Evolutionary conservation across 2,329 filamentous ascomycete genomes (phyloP).

Genomic region (Fusarium sp.): DNA sequence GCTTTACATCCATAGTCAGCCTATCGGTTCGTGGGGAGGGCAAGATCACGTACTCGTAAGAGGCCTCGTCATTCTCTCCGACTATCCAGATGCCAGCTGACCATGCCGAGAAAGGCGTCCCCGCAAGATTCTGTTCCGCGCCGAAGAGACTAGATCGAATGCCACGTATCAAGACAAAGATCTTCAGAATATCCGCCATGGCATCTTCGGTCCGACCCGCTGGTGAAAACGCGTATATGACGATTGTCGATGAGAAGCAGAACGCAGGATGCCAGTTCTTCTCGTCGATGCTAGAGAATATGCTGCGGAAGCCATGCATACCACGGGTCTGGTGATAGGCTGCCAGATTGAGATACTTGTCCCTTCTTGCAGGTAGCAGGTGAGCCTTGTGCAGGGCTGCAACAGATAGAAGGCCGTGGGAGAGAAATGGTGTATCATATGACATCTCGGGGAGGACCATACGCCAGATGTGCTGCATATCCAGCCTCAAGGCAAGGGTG

Average conservation of each 20-base stretch:
- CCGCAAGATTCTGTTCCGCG: neutral
- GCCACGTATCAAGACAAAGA: neutral
- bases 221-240: neutral
- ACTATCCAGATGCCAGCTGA: neutral
- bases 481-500: neutral
- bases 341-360: neutral
- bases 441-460: neutral
- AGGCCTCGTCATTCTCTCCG: neutral
- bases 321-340: neutral
- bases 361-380: fast-evolving
- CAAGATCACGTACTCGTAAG: neutral
- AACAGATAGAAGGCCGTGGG: neutral
- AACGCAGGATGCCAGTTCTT: neutral
- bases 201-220: neutral
- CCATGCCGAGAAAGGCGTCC: neutral
- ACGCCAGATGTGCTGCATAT: neutral
- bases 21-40: no score
- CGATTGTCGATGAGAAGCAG: neutral
- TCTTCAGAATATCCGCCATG: neutral
- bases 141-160: neutral
- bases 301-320: neutral
- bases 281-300: fast-evolving
- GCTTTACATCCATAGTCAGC: fast-evolving
- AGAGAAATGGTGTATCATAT: neutral
- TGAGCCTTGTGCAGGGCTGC: neutral